Evolutionary conservation across 1,284 basidiomycete genomes (phyloP), one percentile per base, ranked within the genome.

Genomic region (Termitomyces sp.): DNA sequence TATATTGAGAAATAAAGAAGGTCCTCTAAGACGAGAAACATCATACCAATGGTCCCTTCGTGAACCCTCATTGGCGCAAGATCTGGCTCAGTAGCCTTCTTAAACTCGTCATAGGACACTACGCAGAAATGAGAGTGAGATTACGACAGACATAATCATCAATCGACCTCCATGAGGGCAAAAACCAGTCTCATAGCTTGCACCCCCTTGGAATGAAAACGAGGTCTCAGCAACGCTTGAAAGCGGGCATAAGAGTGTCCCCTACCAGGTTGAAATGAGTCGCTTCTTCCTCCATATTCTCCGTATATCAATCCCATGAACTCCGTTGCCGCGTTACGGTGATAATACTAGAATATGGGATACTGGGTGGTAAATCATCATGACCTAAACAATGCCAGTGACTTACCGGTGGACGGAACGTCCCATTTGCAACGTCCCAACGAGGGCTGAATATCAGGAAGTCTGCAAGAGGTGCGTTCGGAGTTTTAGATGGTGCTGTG

Each of bases 231-330:
- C 5, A 21, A 28, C 2, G 26, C 13, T 7, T 13, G 17, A 7
- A n/a, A 21, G 17, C 17, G 15, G 21, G 6, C 10, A 46, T 2
- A 3, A 17, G 12, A 42, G 34, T n/a, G 7, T 13, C 4, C 43
- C 59, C 40, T 50, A 68, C 73, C 83, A 26, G 83, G 81, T 52
- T 73, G 67, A 69, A 84, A 85, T 17, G 70, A 77, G 56, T 84
- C 82, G 59, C 78, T 81, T n/a, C 82, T 72, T 4, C 82, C 83
- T 19, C 78, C 80, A 61, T 84, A 86, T 1, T 65, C 68, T 24
- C 84, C 84, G 58, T 81, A 82, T 36, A 84, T 67, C 40, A 83
- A 67, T 4, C 81, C 83, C 76, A 85, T 80, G 59, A 86, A 79
- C 65, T 86, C 84, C 0, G 78, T 79, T 0, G 78, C 70, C 9